Evolutionary conservation across 208 protist genomes (phyloP), one percentile per base, ranked within the genome.

Genomic region (Leishmania turanica): DNA sequence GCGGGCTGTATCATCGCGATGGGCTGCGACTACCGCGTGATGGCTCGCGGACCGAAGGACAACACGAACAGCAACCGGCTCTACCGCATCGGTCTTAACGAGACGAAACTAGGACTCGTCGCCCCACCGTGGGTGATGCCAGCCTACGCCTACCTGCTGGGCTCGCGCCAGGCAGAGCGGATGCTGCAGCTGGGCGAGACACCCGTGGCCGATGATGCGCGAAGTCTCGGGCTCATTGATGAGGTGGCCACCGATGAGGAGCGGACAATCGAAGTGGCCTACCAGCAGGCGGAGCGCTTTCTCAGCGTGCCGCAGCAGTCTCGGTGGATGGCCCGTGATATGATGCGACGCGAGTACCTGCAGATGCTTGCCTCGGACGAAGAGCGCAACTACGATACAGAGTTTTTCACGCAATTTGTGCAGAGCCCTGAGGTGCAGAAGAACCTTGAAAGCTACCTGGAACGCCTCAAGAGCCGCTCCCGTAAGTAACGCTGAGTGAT

Each of bases 51-150:
- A 21, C 91, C 93, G 15, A 83, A 84, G 73, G 87, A 84, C 75
- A 86, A 80, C 83, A 80, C 66, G 51, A 85, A 84, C 77, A 68
- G 1, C 45, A 87, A 78, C 75, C 89, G 90, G 19, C 83, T 84
- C 31, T 96, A 91, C 86, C 93, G 91, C 72, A 97, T 97, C 42
- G 93, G 93, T 17, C 81, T 97, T 37, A 96, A 96, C 79, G 93
- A 97, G 78, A 89, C 90, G 34, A 96, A 94, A 84, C 83, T 96
- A 17, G 92, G 92, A 40, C 82, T 97, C 37, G 79, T 88, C 8
- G 88, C 91, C 0, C 94, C 91, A 4, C 81, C 89, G 24, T 97
- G 94, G 94, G 86, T 91, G 54, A 92, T 96, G 74, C 87, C 89
- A 21, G 90, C 89, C 7, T 96, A 96, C 84, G 83, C 86, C 21